These are phyloP conservation scores for Cutaneotrichosporon cavernicola DNA, from an alignment of 1,284 basidiomycete species.

Conservation along the genomic window DNA sequence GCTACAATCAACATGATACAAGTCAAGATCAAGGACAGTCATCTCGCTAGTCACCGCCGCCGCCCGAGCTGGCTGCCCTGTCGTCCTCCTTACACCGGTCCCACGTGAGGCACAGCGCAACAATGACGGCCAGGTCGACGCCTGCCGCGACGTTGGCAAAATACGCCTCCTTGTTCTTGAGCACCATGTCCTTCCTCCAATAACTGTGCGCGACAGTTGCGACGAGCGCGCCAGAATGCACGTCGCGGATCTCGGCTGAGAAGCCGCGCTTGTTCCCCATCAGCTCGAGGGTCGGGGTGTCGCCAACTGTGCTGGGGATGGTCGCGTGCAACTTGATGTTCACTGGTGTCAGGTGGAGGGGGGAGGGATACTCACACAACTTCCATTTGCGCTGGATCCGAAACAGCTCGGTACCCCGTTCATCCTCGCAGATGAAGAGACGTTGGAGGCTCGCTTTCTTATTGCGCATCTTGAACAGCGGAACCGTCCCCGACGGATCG, in stretches of 20 bases:
- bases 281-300: neutral
- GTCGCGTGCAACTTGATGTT: conserved; percentile 1
- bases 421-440: conserved; percentile 5
- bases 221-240: neutral
- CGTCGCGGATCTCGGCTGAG: neutral
- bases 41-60: no score
- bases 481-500: neutral
- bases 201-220: neutral
- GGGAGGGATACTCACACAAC: neutral
- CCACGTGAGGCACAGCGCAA: conserved; percentile 6
- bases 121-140: conserved; percentile 1
- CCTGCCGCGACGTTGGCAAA: neutral
- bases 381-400: conserved; percentile 3
- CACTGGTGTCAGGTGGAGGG: neutral
- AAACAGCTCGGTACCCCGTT: conserved; percentile 3
- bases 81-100: conserved; percentile 9
- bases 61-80: neutral
- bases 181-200: neutral
- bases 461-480: conserved; percentile 4
- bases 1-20: no score
- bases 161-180: conserved; percentile 9
- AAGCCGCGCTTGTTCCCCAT: neutral
- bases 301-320: neutral
- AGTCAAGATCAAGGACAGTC: no score
- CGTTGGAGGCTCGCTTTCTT: conserved; percentile 1